Base-by-base conservation (phyloP, 768 basidiomycete species). In the Solioccasus polychromus region DNA sequence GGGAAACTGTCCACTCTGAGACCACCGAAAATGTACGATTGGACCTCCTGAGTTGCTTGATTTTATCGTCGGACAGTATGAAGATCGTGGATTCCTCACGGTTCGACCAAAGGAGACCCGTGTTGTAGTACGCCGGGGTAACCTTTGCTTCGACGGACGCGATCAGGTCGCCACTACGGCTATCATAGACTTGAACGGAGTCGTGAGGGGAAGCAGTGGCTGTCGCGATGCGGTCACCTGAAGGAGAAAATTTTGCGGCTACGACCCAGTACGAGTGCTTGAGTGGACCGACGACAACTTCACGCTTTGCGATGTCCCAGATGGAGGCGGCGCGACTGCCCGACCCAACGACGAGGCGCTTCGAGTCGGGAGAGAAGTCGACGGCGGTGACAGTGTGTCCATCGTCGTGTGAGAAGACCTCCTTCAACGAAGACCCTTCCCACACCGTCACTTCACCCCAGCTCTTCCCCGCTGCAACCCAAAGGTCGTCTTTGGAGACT, bases 241-340 rank as follows among this genome's bases (percentile, higher is more conserved):
- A 7, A 18, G 52, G 52, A 18, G 52, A 54, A 18, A 44, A 54
- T 26, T 50, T 54, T 7, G 47, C 52, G 2, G 47, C 47, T n/a
- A 44, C 7, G 17, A 54, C 52, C 42, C 52, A 44, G 1, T 54
- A 36, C 14, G 5, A n/a, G 17, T 43, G 52, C 17, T 44, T 25
- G 19, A 43, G 40, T 4, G 40, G 41, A 11, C 22, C 23, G 10
- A 39, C 25, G 10, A 40, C 25, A 29, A 23, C 18, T 11, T 17
- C 47, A 11, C 35, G 19, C 8, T 14, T 18, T n/a, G 23, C 26
- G 20, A 44, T 14, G 12, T 49, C 47, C 46, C 34, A 54, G 24
- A 54, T 8, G 8, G 34, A 35, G 19, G 39, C 42, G 8, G 47
- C 20, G 11, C 47, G 42, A 28, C 31, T 42, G 4, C 52, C 45